phyloP scores from a whole-genome alignment of 23 red algal species.

The Rhodosorus marinus region DNA sequence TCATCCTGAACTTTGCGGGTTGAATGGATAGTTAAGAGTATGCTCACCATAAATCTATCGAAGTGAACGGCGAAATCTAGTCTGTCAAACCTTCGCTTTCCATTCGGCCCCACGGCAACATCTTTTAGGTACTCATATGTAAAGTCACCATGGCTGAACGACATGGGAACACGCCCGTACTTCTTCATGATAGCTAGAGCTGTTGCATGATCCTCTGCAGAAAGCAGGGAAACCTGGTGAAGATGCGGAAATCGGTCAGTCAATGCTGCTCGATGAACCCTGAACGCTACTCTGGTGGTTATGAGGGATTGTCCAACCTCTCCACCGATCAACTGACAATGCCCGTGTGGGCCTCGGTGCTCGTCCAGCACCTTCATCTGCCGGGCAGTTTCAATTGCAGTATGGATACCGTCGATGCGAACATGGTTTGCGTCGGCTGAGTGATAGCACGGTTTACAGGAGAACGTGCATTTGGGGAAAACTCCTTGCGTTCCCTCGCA shows the following conservation, averaged over 20 bases:
- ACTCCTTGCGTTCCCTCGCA: conserved; percentile 67
- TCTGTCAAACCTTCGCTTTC: conserved; percentile 35
- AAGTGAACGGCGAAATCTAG: conserved; percentile 76
- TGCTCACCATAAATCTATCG: conserved; percentile 43
- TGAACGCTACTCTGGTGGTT: no score
- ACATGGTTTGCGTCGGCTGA: conserved; percentile 44
- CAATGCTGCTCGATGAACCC: no score
- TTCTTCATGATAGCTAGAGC: conserved; percentile 52
- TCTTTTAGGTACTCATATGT: conserved; percentile 46
- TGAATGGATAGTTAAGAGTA: no score
- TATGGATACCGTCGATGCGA: conserved; percentile 58
- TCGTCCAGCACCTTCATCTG: conserved; percentile 35
- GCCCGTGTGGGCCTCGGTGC: conserved; percentile 20
- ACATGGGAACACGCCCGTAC: conserved; percentile 66
- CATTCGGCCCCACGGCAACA: conserved; percentile 11
- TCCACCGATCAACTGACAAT: conserved; percentile 70
- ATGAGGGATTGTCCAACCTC: no score
- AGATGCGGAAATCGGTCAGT: no score
- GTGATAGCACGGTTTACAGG: conserved; percentile 61
- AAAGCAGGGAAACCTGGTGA: conserved; percentile 27
- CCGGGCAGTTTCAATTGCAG: conserved; percentile 23
- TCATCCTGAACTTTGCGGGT: no score
- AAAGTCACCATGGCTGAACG: conserved; percentile 64
- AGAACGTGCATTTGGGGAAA: conserved; percentile 57
- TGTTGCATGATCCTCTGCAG: conserved; percentile 46